Percentiles rank a stretch among this genome's conserved stretches.
Conservation (phyloP, 1,284 basidiomycete genomes). For the Wolfiporia cocos region DNA sequence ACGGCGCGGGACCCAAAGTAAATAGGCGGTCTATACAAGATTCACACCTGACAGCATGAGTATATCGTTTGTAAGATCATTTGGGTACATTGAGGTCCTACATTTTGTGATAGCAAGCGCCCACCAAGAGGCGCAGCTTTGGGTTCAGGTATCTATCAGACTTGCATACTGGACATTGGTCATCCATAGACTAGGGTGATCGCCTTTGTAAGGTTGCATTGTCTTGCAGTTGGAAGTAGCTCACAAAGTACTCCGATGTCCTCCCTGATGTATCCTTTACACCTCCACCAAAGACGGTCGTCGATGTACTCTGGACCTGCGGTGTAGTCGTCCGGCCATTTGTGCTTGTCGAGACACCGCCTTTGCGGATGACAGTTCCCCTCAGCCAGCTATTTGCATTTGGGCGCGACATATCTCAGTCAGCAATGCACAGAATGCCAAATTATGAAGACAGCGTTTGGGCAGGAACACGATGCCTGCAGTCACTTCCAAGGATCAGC, state of each 20-base stretch:
- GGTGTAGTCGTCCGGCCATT: conserved; percentile 57
- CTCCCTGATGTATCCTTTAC: conserved; percentile 79
- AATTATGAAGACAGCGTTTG: too few species aligned
- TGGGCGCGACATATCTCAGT: conserved; percentile 14
- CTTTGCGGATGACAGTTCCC: conserved; percentile 69
- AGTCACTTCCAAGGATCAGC: too few species aligned
- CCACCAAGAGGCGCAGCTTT: conserved; percentile 89
- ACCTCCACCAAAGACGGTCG: conserved; percentile 69
- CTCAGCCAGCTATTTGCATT: conserved; percentile 49
- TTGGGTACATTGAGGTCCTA: too few species aligned
- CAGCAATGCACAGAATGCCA: too few species aligned
- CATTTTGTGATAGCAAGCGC: conserved; percentile 99
- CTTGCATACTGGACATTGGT: conserved; percentile 97
- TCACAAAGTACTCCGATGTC: conserved; percentile 71
- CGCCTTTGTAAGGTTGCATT: not conserved
- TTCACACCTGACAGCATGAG: conserved; percentile 87
- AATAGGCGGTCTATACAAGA: conserved; percentile 97
- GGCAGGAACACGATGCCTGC: too few species aligned
- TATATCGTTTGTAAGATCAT: too few species aligned
- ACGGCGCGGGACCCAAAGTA: conserved; percentile 93
- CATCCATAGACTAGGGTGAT: conserved; percentile 73
- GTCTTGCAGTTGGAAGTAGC: conserved; percentile 15
- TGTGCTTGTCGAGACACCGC: conserved; percentile 38
- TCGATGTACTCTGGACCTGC: conserved; percentile 63
- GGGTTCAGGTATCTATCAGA: conserved; percentile 96